Evolutionary conservation across 371 early-diverging fungal species (phyloP), one percentile per base, ranked within the genome.

Genomic region (Lichtheimia ornata): DNA sequence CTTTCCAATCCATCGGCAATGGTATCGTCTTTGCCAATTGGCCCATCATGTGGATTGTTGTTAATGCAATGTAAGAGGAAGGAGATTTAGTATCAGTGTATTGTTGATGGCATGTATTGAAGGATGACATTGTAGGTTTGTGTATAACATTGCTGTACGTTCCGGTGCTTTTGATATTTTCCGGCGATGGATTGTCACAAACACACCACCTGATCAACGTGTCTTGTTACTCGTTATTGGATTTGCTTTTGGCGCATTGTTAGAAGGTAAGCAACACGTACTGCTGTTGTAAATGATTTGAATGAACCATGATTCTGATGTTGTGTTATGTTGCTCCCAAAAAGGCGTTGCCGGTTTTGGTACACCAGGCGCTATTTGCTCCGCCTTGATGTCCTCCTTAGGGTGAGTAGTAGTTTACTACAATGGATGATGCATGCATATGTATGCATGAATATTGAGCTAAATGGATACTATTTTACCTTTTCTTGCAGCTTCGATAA

Each of bases 21-120:
- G 82, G 82, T 4, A 70, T 81, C 1, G 74, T 76, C 1, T 81
- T 74, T 67, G 80, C 80, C 1, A 74, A 80, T 30, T 81, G 82
- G 82, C 82, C 82, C 0, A 78, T 81, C 62, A 81, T 81, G 82
- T 81, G 82, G 82, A 81, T 81, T 41, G 82, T 81, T 1, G 65
- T 77, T n/a, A 81, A 81, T 52, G 82, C 82, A 0, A 76, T 81
- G 76, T 73, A 70, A 61, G 59, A 28, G 12, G 25, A 18, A 4
- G 6, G 5, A 47, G 18, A 5, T 11, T 2, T 2, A 47, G n/a
- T n/a, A n/a, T n/a, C 47, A 22, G 2, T 45, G 0, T n/a, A 13
- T 1, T 45, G n/a, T 11, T n/a, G 45, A 18, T 18, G 45, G 11
- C 4, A 45, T 45, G 18, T 45, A 47, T 22, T 47, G 2, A 47